These are phyloP conservation scores for Sarcodon aspratus DNA, from an alignment of 768 basidiomycete genomes.

Conservation along the genomic window DNA sequence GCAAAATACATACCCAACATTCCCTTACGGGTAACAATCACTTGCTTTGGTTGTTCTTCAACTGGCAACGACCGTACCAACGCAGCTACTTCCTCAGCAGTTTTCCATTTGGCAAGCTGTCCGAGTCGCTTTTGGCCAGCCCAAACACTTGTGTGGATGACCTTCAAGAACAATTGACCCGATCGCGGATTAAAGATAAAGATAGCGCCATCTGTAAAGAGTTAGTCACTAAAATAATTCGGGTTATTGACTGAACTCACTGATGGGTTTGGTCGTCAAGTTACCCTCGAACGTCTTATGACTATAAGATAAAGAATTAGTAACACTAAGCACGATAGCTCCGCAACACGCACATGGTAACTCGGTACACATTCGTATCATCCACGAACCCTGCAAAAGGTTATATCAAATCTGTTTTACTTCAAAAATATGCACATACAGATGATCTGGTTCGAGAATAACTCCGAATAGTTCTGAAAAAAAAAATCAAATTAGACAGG, in stretches of 20 bases:
- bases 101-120: constrained; percentile 99
- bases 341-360: constrained; percentile 57
- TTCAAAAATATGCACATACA: constrained; percentile 32
- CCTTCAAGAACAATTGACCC: constrained; percentile 95
- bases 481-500: background rate
- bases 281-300: constrained; percentile 99
- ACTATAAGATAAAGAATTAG: constrained; percentile 23
- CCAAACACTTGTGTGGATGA: constrained; percentile 99
- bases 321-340: background rate
- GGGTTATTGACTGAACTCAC: constrained; percentile 25
- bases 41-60: constrained; percentile 99
- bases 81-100: constrained; percentile 99
- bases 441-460: constrained; percentile 98
- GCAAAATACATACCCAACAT: constrained; percentile 67
- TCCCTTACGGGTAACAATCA: constrained; percentile 99
- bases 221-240: background rate
- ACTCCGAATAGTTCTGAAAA: constrained; percentile 74
- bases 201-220: constrained; percentile 69
- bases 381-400: constrained; percentile 84
- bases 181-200: constrained; percentile 99
- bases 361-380: constrained; percentile 99
- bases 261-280: constrained; percentile 98
- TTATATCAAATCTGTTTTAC: constrained; percentile 2
- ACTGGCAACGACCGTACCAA: constrained; percentile 96
- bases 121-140: constrained; percentile 99